Evolutionary conservation across 176 grass and related monocot genomes (phyloP).

Genomic region (Secale cereale): DNA sequence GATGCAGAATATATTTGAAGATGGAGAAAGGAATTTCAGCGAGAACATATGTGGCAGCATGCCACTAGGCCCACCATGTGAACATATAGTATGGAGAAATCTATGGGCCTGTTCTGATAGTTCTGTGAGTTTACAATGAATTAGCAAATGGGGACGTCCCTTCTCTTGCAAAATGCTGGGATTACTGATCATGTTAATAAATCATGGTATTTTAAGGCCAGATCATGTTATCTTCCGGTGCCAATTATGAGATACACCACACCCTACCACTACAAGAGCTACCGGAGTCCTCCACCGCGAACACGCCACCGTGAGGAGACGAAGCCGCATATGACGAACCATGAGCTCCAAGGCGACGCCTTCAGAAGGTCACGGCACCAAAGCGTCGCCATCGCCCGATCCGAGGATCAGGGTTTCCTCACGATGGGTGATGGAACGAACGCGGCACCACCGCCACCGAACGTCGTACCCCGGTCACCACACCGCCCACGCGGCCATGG

Average conservation of each 20-base stretch:
- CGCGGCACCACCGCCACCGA: no score
- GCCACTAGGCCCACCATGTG: not conserved
- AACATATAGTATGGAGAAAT: not conserved
- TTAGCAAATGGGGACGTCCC: not conserved
- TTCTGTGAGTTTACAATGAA: not conserved
- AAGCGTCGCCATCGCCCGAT: no score
- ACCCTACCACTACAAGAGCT: no score
- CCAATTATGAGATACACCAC: not conserved
- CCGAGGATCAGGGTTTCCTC: no score
- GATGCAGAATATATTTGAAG: conserved; percentile 6
- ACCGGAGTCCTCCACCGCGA: no score
- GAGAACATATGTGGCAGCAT: not conserved
- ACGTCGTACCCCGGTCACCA: no score
- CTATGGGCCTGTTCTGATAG: not conserved
- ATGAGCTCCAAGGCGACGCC: no score
- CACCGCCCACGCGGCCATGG: no score
- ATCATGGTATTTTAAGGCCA: not conserved
- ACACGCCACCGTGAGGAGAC: no score
- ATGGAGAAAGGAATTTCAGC: not conserved
- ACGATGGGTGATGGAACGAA: no score
- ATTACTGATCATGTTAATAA: not conserved
- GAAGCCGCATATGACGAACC: no score
- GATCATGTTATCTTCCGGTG: not conserved
- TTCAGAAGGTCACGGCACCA: no score
- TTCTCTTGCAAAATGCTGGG: not conserved